These are phyloP conservation scores for Starmerella kuoi DNA, from an alignment of 805 yeast genomes.

Conservation along the genomic window DNA sequence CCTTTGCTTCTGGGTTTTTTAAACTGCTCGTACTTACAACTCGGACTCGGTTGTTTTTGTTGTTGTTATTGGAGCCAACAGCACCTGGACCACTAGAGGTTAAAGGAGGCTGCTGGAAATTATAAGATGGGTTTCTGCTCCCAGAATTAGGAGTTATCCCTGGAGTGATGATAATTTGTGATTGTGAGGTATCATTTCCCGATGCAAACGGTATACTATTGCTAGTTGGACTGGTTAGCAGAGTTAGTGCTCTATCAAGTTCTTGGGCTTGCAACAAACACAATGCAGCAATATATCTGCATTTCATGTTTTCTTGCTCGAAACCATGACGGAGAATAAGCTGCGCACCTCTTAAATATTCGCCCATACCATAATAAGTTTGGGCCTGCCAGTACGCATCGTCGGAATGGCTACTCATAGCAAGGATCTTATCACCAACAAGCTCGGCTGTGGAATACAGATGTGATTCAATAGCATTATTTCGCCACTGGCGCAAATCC, in stretches of 20 bases:
- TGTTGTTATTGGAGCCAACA: background rate
- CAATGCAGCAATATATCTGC: slow-evolving; percentile 68
- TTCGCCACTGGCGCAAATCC: slow-evolving; percentile 78
- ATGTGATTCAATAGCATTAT: slow-evolving; percentile 85
- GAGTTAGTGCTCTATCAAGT: slow-evolving; percentile 81
- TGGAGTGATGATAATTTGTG: slow-evolving; percentile 1
- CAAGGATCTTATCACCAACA: slow-evolving; percentile 79
- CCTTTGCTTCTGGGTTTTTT: slow-evolving; percentile 11
- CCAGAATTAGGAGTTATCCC: slow-evolving; percentile 32
- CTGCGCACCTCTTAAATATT: slow-evolving; percentile 66
- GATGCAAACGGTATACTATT: slow-evolving; percentile 32
- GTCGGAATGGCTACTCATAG: slow-evolving; percentile 71
- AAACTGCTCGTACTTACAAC: slow-evolving; percentile 18
- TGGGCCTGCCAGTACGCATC: slow-evolving; percentile 97
- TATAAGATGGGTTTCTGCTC: background rate
- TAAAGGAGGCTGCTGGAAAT: background rate
- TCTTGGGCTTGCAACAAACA: slow-evolving; percentile 36
- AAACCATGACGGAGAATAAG: slow-evolving; percentile 45
- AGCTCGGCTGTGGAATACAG: slow-evolving; percentile 81
- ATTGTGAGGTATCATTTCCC: background rate
- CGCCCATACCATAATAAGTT: slow-evolving; percentile 64
- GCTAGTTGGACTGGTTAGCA: slow-evolving; percentile 50
- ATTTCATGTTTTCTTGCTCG: slow-evolving; percentile 40
- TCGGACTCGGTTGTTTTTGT: slow-evolving; percentile 3
- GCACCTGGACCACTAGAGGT: background rate